Evolutionary conservation across 306 rosid species (phyloP).

Genomic region (Alnus glutinosa): DNA sequence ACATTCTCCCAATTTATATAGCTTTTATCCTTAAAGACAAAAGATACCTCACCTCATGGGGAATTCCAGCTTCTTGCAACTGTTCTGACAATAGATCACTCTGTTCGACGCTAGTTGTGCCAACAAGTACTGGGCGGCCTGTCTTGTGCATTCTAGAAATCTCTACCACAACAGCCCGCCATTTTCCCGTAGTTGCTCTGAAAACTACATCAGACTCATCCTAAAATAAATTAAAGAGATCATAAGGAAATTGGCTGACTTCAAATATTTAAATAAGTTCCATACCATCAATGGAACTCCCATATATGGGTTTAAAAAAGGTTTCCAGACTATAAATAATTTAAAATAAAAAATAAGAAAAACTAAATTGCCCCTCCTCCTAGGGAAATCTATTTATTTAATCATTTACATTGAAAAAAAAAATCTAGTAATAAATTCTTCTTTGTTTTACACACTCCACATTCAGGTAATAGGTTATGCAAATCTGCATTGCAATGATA

Average conservation of each 20-base stretch:
- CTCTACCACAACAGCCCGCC: slow-evolving; percentile 98
- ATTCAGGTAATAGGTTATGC: background rate
- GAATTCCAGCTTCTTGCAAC: slow-evolving; percentile 84
- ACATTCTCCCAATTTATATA: slow-evolving; percentile 4
- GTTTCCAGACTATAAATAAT: slow-evolving; percentile 7
- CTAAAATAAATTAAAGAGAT: slow-evolving; percentile 46
- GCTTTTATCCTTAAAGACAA: slow-evolving; percentile 19
- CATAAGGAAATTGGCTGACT: slow-evolving; percentile 31
- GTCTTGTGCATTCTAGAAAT: slow-evolving; percentile 95
- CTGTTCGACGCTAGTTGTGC: slow-evolving; percentile 98
- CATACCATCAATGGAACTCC: slow-evolving; percentile 15
- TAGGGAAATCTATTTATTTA: background rate
- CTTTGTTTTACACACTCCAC: background rate
- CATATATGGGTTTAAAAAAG: background rate
- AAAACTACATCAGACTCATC: slow-evolving; percentile 98
- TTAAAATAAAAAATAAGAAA: background rate
- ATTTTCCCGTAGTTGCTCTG: slow-evolving; percentile 85
- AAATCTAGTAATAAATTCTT: background rate
- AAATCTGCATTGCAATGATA: slow-evolving; percentile 19
- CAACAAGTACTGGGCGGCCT: slow-evolving; percentile 96
- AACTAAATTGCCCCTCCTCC: slow-evolving; percentile 7
- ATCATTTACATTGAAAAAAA: background rate
- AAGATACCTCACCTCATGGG: slow-evolving; percentile 68
- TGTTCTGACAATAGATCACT: slow-evolving; percentile 86
- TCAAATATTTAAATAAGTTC: slow-evolving; percentile 16